These are phyloP conservation scores for Trichoderma polysporum DNA, from an alignment of 2,329 filamentous ascomycete genomes.

Conservation along the genomic window DNA sequence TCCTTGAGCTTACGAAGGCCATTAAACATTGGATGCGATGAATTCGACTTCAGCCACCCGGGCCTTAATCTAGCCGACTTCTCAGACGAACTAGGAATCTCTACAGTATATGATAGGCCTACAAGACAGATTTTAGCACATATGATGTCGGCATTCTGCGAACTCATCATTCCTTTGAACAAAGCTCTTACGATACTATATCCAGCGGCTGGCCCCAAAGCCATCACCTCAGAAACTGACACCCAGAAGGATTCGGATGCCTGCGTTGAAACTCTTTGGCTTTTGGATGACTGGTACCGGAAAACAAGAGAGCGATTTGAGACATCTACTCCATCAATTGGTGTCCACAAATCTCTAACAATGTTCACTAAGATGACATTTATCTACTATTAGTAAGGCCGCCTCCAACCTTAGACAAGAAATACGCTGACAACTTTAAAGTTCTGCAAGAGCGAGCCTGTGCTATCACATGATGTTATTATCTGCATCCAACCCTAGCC, in stretches of 20 bases:
- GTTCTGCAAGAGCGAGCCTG: constrained; percentile 9
- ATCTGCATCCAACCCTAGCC: not conserved
- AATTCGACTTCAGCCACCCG: constrained; percentile 10
- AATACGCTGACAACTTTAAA: not conserved
- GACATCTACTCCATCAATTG: not conserved
- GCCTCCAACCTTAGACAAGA: not conserved
- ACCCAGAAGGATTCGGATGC: not conserved
- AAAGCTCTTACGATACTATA: constrained; percentile 5
- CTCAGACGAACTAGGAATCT: constrained; percentile 1
- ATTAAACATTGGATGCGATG: constrained; percentile 1
- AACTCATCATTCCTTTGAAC: constrained; percentile 8
- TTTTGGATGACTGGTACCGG: constrained; percentile 6
- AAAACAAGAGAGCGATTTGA: constrained; percentile 13
- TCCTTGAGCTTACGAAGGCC: constrained; percentile 14
- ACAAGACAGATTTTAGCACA: constrained; percentile 14
- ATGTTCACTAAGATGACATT: constrained; percentile 15
- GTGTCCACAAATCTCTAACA: constrained; percentile 7
- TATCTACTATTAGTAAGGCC: constrained; percentile 14
- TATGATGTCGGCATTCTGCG: constrained; percentile 5
- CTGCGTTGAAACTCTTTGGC: not conserved
- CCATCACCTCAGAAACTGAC: not conserved
- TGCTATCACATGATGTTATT: constrained; percentile 17
- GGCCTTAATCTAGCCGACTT: constrained; percentile 2
- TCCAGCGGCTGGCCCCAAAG: not conserved
- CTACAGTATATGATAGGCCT: constrained; percentile 12